These are phyloP conservation scores for Botryotinia convoluta DNA, from an alignment of 2,329 filamentous ascomycete genomes.

Conservation along the genomic window DNA sequence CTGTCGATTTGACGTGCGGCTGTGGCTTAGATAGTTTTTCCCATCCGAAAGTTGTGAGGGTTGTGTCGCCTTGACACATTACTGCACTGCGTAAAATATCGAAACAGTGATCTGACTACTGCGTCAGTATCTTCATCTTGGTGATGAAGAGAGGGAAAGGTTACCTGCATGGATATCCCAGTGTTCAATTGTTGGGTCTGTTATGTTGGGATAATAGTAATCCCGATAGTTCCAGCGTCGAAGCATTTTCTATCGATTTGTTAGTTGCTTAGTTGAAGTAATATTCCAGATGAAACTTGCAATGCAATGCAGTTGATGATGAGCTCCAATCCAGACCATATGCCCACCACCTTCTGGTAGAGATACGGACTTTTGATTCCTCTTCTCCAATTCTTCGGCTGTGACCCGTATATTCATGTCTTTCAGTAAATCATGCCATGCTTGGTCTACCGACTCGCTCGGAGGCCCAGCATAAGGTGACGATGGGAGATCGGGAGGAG, in stretches of 20 bases:
- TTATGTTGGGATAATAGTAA: conserved; percentile 10
- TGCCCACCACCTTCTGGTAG: conserved; percentile 16
- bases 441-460: conserved; percentile 13
- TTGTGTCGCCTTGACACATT: conserved; percentile 17
- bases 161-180: conserved; percentile 16
- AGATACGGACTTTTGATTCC: conserved; percentile 1
- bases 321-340: conserved; percentile 14
- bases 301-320: conserved; percentile 12
- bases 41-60: conserved; percentile 12
- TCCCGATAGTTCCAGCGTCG: conserved; percentile 12
- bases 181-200: conserved; percentile 6
- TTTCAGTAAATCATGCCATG: conserved; percentile 21
- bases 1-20: conserved; percentile 4
- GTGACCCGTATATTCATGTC: conserved; percentile 20
- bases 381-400: conserved; percentile 5
- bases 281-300: background rate
- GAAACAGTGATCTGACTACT: conserved; percentile 5
- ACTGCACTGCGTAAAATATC: conserved; percentile 12
- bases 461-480: conserved; percentile 16
- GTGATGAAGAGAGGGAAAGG: fast-evolving
- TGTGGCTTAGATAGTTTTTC: conserved; percentile 6
- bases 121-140: background rate
- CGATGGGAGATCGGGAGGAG: background rate
- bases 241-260: conserved; percentile 1
- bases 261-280: background rate